phyloP scores from a whole-genome alignment of 495 filamentous ascomycete genomes.

The Penicillium lividum region DNA sequence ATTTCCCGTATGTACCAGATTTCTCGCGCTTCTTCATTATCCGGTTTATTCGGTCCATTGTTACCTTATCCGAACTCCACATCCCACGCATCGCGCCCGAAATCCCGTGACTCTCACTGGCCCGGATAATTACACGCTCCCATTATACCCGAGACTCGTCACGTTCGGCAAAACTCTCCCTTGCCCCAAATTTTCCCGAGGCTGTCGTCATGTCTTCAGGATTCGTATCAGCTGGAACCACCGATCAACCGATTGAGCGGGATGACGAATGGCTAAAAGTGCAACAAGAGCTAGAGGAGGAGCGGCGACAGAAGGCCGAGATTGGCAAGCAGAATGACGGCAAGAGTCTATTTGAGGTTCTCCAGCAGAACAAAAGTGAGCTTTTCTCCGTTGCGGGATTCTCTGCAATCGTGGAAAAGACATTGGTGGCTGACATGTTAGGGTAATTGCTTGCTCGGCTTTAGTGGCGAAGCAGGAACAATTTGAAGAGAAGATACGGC shows the following conservation, averaged over 20 bases:
- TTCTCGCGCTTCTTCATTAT: conserved; percentile 3
- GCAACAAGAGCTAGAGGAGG: conserved; percentile 74
- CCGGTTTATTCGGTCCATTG: conserved; percentile 16
- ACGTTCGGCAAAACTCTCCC: conserved; percentile 1
- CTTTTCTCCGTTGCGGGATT: conserved; percentile 12
- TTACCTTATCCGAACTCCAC: not conserved
- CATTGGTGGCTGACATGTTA: conserved; percentile 53
- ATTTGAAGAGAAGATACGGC: conserved; percentile 83
- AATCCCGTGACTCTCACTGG: conserved; percentile 7
- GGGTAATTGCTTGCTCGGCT: conserved; percentile 35
- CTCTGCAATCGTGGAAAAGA: conserved; percentile 3
- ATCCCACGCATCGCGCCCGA: not conserved
- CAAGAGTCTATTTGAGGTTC: conserved; percentile 78
- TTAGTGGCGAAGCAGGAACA: conserved; percentile 92
- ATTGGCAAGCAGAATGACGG: conserved; percentile 58
- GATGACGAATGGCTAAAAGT: conserved; percentile 76
- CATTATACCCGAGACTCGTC: conserved; percentile 25
- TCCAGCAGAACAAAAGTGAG: conserved; percentile 93
- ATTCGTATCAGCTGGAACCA: conserved; percentile 85
- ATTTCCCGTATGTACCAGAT: conserved; percentile 15
- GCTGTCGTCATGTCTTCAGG: conserved; percentile 68
- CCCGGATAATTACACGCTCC: conserved; percentile 24
- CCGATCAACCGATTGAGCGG: conserved; percentile 59
- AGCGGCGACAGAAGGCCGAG: conserved; percentile 59
- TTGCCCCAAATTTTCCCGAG: conserved; percentile 15